Percentiles rank a stretch among this genome's conserved stretches.
These are phyloP conservation scores for Hypomyces perniciosus DNA, from an alignment of 2,329 filamentous ascomycete species.

Conservation along the genomic window DNA sequence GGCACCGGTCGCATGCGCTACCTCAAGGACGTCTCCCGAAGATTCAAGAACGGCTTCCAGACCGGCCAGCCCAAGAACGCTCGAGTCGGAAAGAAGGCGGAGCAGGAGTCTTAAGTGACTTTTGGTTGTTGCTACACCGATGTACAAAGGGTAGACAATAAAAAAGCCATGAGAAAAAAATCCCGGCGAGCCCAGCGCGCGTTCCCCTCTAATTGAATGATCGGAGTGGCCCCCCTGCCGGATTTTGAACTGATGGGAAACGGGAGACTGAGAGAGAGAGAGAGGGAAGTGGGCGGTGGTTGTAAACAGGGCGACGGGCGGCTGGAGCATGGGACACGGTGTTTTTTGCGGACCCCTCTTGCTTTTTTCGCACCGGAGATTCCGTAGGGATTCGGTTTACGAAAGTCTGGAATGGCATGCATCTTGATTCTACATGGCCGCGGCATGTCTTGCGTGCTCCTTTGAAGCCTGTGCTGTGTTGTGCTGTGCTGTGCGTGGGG, in stretches of 20 bases:
- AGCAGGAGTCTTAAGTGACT: conserved; percentile 31
- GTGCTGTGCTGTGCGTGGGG: neutral
- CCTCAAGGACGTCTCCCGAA: conserved; percentile 85
- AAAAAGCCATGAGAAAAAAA: conserved; percentile 9
- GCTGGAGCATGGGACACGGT: conserved; percentile 32
- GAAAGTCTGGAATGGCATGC: conserved; percentile 28
- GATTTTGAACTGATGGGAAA: neutral
- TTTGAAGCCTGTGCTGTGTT: neutral
- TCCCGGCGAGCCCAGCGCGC: conserved; percentile 6
- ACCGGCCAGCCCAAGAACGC: conserved; percentile 79
- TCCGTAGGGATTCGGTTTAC: conserved; percentile 26
- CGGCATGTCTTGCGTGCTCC: conserved; percentile 2
- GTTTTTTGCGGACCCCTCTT: conserved; percentile 20
- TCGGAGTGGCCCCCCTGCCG: conserved; percentile 4
- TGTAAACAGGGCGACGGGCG: conserved; percentile 16
- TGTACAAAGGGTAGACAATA: conserved; percentile 14
- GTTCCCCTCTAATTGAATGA: conserved; percentile 3
- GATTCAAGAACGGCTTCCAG: conserved; percentile 98
- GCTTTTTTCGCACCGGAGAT: conserved; percentile 22
- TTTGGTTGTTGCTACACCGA: conserved; percentile 11
- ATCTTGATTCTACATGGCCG: conserved; percentile 29
- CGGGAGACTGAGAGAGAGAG: neutral
- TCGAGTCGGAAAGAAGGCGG: conserved; percentile 36
- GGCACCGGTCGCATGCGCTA: conserved; percentile 94
- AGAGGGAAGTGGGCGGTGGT: neutral